A percentile compares a stretch with the other conserved stretches of the same genome.
Evolutionary conservation across 306 rosid genomes (phyloP).

Genomic region (Abrus pulchellus): DNA sequence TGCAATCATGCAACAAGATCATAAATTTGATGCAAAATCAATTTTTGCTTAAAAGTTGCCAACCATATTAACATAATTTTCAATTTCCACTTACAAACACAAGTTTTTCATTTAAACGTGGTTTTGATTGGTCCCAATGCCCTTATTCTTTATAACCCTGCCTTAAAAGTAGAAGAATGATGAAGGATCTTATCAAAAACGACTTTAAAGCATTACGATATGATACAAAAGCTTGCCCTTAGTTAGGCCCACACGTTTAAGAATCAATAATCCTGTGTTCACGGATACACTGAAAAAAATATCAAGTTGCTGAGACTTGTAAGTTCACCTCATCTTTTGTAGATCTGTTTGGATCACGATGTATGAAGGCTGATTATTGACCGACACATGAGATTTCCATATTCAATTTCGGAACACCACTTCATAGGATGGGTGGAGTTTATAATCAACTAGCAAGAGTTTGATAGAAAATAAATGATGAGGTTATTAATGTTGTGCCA

Average conservation of each 20-base stretch:
- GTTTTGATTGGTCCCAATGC: neutral
- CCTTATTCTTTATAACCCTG: neutral
- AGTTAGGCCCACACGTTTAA: constrained; percentile 35
- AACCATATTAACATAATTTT: neutral
- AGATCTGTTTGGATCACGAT: neutral
- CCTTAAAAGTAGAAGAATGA: neutral
- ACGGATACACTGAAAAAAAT: neutral
- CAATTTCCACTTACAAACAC: neutral
- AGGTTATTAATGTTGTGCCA: neutral
- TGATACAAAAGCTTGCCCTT: neutral
- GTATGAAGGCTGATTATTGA: neutral
- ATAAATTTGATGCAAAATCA: no score
- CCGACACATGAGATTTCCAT: neutral
- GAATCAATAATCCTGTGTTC: neutral
- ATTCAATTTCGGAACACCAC: neutral
- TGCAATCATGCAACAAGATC: no score
- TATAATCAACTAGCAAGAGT: constrained; percentile 3
- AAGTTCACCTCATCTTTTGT: neutral
- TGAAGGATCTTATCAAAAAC: neutral
- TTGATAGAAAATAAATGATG: neutral
- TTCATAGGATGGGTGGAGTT: neutral
- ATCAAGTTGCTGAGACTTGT: neutral
- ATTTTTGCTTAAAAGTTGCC: neutral
- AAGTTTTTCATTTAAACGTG: neutral
- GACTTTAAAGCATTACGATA: neutral